Base-by-base conservation (phyloP, 2,329 filamentous ascomycete genomes). In the Pseudocercospora macadamiae region DNA sequence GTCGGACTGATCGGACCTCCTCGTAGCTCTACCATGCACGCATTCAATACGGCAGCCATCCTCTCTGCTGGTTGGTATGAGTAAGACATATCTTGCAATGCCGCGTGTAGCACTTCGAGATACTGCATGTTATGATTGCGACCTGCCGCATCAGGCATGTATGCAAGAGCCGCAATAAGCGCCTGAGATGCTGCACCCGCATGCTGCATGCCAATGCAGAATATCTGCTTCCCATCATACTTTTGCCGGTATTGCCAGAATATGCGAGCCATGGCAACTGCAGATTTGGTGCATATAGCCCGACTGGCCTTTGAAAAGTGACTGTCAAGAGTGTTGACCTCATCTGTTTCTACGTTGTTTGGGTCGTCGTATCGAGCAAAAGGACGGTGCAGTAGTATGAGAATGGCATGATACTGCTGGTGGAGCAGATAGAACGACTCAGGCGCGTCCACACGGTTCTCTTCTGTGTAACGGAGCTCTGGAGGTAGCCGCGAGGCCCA, bases 121-220 rank as follows among this genome's bases (percentile, higher is more conserved):
- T 65, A 66, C 32, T 64, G 64, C 60, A 66, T 60, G 45, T 67
- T 67, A 51, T 65, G 66, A 48, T 55, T 66, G 18, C 65, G 62
- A 52, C 66, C 64, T 16, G 59, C 44, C 3, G 61, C 54, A 53
- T 67, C 64, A 12, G 65, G 62, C 36, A 65, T 65, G 47, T 65
- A 64, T 30, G 66, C 66, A 19, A 68, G 44, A 3, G 65, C 66
- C n/a, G 66, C 65, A 23, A 67, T 67, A 2, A 68, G 62, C 12
- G 65, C 66, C 14, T 62, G 66, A 4, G 65, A 65, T 2, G 66
- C 66, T 26, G 64, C 56, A 5, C 66, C 66, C 18, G 65, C 66
- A 44, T 68, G 66, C 51, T 68, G 66, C 62, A 68, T 68, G 28
- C 61, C 66, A 19, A 62, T 63, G 32, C 61, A 65, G 55, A 65